These are phyloP conservation scores for Ramaria sp. DNA, from an alignment of 768 basidiomycete species.

Conservation along the genomic window DNA sequence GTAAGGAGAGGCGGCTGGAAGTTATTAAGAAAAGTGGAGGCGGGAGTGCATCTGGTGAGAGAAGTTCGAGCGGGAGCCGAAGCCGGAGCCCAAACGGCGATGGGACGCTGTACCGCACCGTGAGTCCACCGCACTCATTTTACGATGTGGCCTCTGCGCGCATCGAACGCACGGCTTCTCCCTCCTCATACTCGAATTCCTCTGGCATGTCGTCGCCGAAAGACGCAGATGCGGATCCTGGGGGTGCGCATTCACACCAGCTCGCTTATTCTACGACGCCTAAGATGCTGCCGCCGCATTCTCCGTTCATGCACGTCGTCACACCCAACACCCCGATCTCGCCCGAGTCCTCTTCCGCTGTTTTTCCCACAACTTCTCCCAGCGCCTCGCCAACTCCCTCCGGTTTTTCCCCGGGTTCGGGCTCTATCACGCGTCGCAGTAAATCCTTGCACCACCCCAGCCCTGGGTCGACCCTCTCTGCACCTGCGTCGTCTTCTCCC, in stretches of 20 bases:
- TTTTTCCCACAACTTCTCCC: constrained; percentile 17
- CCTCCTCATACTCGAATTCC: constrained; percentile 4
- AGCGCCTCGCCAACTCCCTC: constrained; percentile 21
- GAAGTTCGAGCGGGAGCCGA: not conserved
- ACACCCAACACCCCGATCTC: constrained; percentile 11
- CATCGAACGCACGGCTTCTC: constrained; percentile 10
- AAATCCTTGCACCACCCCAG: constrained; percentile 41
- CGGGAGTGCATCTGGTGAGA: constrained; percentile 16
- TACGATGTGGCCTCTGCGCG: constrained; percentile 17
- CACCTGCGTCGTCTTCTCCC: not conserved
- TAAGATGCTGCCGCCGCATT: constrained; percentile 20
- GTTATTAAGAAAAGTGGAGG: constrained; percentile 52
- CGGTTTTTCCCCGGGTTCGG: constrained; percentile 23
- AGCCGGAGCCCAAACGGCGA: not conserved
- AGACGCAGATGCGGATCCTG: constrained; percentile 18
- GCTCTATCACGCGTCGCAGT: constrained; percentile 25
- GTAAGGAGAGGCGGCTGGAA: constrained; percentile 59
- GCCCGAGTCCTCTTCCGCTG: constrained; percentile 5
- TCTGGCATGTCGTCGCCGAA: constrained; percentile 10
- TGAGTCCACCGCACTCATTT: constrained; percentile 10
- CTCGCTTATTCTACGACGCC: constrained; percentile 23
- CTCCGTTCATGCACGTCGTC: constrained; percentile 1
- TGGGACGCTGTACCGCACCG: not conserved
- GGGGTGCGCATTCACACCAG: constrained; percentile 30
- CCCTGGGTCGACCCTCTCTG: not conserved